Evolutionary conservation across 1,284 basidiomycete species (phyloP).

Genomic region (Fomitopsis betulina): DNA sequence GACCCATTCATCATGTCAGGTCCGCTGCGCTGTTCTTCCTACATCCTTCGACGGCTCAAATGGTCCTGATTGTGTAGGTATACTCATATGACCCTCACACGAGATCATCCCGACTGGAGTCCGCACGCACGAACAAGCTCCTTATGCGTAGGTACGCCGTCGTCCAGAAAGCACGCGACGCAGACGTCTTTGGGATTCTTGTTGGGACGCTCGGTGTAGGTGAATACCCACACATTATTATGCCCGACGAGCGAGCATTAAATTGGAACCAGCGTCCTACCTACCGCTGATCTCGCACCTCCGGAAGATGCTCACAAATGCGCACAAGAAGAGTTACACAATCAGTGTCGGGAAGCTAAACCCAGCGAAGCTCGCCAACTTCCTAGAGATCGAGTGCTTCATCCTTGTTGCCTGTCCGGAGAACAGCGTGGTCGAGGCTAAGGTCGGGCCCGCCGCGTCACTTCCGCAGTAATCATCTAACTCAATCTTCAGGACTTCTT

Average conservation of each 20-base stretch:
- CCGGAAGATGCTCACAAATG: conserved; percentile 57
- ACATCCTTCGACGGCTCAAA: background rate
- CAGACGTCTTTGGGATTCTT: conserved; percentile 93
- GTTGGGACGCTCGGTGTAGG: conserved; percentile 93
- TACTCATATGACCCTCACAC: conserved; percentile 73
- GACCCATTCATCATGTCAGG: conserved; percentile 55
- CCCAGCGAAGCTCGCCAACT: conserved; percentile 94
- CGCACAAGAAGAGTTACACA: conserved; percentile 89
- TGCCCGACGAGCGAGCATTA: background rate
- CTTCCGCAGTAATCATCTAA: background rate
- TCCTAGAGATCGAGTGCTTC: conserved; percentile 95
- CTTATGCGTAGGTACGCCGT: conserved; percentile 91
- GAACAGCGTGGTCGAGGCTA: conserved; percentile 85
- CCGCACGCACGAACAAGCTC: conserved; percentile 69
- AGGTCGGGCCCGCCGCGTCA: conserved; percentile 37
- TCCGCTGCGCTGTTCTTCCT: conserved; percentile 18
- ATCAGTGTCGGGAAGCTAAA: conserved; percentile 95
- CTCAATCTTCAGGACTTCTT: conserved; percentile 70
- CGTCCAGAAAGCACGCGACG: conserved; percentile 87
- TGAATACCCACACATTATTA: conserved; percentile 27
- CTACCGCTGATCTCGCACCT: conserved; percentile 78
- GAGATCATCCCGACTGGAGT: conserved; percentile 48
- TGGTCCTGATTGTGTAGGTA: conserved; percentile 39
- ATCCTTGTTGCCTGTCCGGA: conserved; percentile 94
- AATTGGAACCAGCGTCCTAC: conserved; percentile 57